Conservation (phyloP, 108 stramenopile species). For the Nitzschia inconspicua region DNA sequence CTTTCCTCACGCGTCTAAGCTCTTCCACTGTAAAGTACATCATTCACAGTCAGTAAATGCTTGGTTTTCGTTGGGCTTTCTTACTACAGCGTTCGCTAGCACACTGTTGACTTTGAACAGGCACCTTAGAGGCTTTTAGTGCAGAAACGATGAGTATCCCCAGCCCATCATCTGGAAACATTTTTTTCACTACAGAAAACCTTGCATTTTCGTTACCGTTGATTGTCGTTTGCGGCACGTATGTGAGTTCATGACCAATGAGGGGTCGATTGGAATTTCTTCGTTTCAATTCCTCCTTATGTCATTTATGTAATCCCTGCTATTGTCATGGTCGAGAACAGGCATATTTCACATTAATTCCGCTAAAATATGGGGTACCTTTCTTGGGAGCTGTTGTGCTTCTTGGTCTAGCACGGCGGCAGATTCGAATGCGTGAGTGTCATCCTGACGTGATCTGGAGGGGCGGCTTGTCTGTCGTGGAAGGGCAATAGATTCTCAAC, state of each 20-base stretch:
- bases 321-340: background rate
- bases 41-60: too few species aligned
- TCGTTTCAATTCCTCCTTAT: too few species aligned
- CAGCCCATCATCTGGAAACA: too few species aligned
- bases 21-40: too few species aligned
- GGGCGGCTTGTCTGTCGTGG: background rate
- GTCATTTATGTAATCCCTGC: background rate
- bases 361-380: constrained; percentile 35
- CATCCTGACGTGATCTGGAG: background rate
- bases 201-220: constrained; percentile 52
- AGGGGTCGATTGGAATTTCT: too few species aligned
- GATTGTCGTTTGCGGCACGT: constrained; percentile 33
- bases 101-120: too few species aligned
- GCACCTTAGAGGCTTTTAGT: too few species aligned
- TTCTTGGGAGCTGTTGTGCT: constrained; percentile 23
- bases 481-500: background rate
- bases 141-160: too few species aligned
- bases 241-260: too few species aligned
- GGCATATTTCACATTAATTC: constrained; percentile 47
- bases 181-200: constrained; percentile 57
- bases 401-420: constrained; percentile 16
- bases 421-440: constrained; percentile 41
- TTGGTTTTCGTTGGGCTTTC: too few species aligned
- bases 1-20: too few species aligned
- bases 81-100: too few species aligned